phyloP scores from a whole-genome alignment of 805 yeast genomes.

The Teunomyces stri region DNA sequence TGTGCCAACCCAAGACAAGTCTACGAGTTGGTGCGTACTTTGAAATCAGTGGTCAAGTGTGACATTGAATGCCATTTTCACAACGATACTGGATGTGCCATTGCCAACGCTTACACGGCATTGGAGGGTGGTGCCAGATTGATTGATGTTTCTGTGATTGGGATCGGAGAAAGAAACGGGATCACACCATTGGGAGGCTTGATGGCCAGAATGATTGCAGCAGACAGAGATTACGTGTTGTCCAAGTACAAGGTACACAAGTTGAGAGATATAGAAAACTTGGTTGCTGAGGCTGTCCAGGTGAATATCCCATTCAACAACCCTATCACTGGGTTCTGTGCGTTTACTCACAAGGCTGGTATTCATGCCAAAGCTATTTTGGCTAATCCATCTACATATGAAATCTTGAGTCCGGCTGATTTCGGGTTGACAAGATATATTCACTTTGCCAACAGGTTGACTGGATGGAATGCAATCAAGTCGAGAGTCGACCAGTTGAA shows the following conservation, averaged over 20 bases:
- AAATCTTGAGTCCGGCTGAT: conserved; percentile 90
- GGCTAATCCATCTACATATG: conserved; percentile 99
- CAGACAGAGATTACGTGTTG: conserved; percentile 93
- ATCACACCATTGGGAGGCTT: conserved; percentile 96
- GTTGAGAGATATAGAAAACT: conserved; percentile 90
- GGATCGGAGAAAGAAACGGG: conserved; percentile 99
- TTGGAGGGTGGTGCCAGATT: conserved; percentile 95
- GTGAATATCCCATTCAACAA: conserved; percentile 97
- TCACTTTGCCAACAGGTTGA: conserved; percentile 95
- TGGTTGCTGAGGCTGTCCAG: conserved; percentile 96
- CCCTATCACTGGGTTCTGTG: conserved; percentile 99
- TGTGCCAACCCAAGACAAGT: conserved; percentile 99
- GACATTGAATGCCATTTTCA: conserved; percentile 99
- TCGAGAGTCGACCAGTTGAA: conserved; percentile 97
- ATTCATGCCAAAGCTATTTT: conserved; percentile 98
- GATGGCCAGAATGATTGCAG: conserved; percentile 99
- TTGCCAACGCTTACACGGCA: conserved; percentile 97
- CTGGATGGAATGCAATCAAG: conserved; percentile 99
- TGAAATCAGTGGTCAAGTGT: conserved; percentile 89
- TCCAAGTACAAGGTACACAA: conserved; percentile 94
- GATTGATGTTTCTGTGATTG: conserved; percentile 92
- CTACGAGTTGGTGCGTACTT: conserved; percentile 90
- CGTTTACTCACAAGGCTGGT: conserved; percentile 99
- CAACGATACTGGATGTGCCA: conserved; percentile 98
- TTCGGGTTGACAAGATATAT: conserved; percentile 95